Evolutionary conservation across 2,329 filamentous ascomycete genomes (phyloP).

Genomic region (Trichoderma guizhouense): DNA sequence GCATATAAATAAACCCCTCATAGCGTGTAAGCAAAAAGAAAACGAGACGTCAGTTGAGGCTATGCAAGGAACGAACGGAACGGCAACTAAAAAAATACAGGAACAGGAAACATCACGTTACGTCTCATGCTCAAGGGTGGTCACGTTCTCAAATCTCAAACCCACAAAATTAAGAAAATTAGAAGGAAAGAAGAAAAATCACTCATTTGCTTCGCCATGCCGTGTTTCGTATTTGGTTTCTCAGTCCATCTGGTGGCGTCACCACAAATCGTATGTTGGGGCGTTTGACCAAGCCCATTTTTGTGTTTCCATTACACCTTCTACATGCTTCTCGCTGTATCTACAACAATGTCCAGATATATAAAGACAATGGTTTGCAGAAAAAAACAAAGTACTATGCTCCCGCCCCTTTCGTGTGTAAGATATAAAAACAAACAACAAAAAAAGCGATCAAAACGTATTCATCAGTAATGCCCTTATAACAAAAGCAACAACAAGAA

Average conservation of each 20-base stretch:
- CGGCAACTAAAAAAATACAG: not conserved
- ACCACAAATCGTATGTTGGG: slow-evolving; percentile 6
- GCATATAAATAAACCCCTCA: not conserved
- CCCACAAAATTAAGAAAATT: not conserved
- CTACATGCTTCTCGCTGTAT: slow-evolving; percentile 2
- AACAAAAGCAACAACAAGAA: not conserved
- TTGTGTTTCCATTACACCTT: not conserved
- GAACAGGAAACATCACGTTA: not conserved
- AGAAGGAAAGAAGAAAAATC: not conserved
- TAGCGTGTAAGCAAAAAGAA: not conserved
- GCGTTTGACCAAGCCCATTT: not conserved
- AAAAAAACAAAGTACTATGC: not conserved
- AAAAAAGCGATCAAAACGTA: not conserved
- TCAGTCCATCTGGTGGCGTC: slow-evolving; percentile 8
- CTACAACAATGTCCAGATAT: slow-evolving; percentile 4
- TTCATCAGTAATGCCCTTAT: not conserved
- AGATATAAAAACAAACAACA: not conserved
- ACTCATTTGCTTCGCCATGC: not conserved
- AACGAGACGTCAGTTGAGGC: not conserved
- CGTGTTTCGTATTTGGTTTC: not conserved
- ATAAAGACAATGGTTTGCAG: not conserved
- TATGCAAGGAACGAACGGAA: not conserved
- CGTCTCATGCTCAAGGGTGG: not conserved
- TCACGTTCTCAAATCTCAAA: not conserved
- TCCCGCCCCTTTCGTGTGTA: not conserved